Evolutionary conservation across 2,329 filamentous ascomycete species (phyloP).

Genomic region (Saccharata proteae): DNA sequence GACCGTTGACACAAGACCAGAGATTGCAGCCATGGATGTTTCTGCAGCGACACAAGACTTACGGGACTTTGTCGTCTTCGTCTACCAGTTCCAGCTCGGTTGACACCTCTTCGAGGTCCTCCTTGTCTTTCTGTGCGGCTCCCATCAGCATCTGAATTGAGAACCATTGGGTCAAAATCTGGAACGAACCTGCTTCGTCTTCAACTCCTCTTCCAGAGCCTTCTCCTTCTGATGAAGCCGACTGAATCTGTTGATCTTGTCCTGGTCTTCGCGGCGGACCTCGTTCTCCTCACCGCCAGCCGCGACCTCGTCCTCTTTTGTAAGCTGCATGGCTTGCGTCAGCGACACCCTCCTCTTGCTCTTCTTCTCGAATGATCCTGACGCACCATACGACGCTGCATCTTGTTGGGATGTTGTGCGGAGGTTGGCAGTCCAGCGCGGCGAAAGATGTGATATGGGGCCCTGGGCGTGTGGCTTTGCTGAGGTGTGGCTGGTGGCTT

Average conservation of each 20-base stretch:
- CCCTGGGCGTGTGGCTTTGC: no score
- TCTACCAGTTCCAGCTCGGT: conserved; percentile 88
- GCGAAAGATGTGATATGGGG: no score
- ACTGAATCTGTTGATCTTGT: conserved; percentile 98
- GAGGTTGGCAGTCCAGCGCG: no score
- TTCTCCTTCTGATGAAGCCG: conserved; percentile 80
- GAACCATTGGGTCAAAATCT: neutral
- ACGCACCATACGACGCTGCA: conserved; percentile 35
- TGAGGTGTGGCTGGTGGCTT: no score
- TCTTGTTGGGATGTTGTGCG: no score
- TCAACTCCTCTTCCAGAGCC: conserved; percentile 66
- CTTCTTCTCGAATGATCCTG: neutral
- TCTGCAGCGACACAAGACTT: conserved; percentile 27
- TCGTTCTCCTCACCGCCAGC: conserved; percentile 70
- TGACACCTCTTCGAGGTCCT: conserved; percentile 87
- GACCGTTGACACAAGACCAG: neutral
- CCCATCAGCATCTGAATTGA: conserved; percentile 10
- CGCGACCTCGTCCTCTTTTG: conserved; percentile 76
- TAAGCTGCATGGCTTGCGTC: conserved; percentile 50
- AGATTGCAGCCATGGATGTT: neutral
- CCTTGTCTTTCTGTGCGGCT: conserved; percentile 90
- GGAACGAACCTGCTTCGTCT: conserved; percentile 57
- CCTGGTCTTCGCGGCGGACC: conserved; percentile 91
- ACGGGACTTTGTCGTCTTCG: conserved; percentile 90
- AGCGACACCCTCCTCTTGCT: conserved; percentile 6